Conservation (phyloP, 192 early-diverging fungal genomes). For the Coemansia sp. region DNA sequence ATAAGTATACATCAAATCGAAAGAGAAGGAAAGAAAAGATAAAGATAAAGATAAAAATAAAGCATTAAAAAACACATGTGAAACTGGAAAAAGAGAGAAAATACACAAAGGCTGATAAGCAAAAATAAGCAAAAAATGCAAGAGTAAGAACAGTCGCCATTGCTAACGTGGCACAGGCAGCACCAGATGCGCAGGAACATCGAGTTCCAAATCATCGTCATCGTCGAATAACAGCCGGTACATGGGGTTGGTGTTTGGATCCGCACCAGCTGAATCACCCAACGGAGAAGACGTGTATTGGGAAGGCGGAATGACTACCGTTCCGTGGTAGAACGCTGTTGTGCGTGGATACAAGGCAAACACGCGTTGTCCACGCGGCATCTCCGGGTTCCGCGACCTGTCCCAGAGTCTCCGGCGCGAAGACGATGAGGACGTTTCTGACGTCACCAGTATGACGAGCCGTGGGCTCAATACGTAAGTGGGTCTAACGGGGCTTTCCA, state of each 20-base stretch:
- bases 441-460: conserved; percentile 29
- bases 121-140: not conserved
- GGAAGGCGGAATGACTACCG: conserved; percentile 41
- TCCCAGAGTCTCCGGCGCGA: conserved; percentile 36
- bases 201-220: conserved; percentile 36
- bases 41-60: too few species aligned
- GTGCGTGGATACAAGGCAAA: conserved; percentile 52
- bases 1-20: too few species aligned
- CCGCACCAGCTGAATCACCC: conserved; percentile 1
- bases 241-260: conserved; percentile 34
- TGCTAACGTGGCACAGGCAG: conserved; percentile 18
- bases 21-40: too few species aligned
- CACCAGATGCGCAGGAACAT: conserved; percentile 49
- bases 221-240: conserved; percentile 53
- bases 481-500: conserved; percentile 36
- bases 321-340: conserved; percentile 42
- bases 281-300: not conserved
- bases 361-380: conserved; percentile 35
- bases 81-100: too few species aligned
- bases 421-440: not conserved
- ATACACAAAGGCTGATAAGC: not conserved
- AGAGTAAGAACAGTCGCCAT: not conserved
- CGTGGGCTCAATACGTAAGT: conserved; percentile 39
- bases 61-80: too few species aligned
- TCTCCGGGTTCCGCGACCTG: conserved; percentile 28